Base-by-base conservation (phyloP, 129 eudicot species). In the Oenanthe sinensis region DNA sequence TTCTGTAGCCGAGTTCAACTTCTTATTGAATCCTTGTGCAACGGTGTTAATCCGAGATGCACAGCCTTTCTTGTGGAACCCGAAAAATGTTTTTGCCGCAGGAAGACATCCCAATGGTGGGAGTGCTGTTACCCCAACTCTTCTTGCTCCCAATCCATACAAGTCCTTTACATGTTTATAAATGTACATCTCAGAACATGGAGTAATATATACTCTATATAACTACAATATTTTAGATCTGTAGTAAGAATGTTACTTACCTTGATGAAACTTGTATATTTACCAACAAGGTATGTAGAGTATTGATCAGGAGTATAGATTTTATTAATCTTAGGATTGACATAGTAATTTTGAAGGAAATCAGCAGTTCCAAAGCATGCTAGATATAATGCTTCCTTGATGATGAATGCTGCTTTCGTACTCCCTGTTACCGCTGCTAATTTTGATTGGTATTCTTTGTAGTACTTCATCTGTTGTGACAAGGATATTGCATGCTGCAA, bases 101-200 rank as follows among this genome's bases (percentile, higher is more conserved):
- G 98, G 97, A 30, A 93, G 80, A 45, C 98, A 93, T 28, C 98
- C 98, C 73, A 90, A 46, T 65, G 98, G 98, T 39, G 98, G 93
- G 40, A 93, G 91, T 47, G 98, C 87, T 39, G 98, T 93, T 78
- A 85, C 97, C 44, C 98, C 98, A 20, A 93, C 87, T 81, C 87
- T 84, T 73, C 98, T 89, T 7, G 97, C 98, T 82, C 98, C 98
- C 76, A 83, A 74, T 48, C 90, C 89, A 73, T 93, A 78, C 84
- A 93, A 75, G 62, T 85, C 86, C 98, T 93, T 11, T 1, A 24
- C 24, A 58, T 36, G 22, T 58, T 22, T 58, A n/a, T 54, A 58
- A 22, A 22, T 58, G 22, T 58, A 3, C 65, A 58, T 42, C 8
- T 19, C 62, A 24, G 39, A 46, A 50, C 30, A 71, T 1, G 20